phyloP scores from a whole-genome alignment of 2,329 filamentous ascomycete genomes.

The Talaromyces albobiverticillius region DNA sequence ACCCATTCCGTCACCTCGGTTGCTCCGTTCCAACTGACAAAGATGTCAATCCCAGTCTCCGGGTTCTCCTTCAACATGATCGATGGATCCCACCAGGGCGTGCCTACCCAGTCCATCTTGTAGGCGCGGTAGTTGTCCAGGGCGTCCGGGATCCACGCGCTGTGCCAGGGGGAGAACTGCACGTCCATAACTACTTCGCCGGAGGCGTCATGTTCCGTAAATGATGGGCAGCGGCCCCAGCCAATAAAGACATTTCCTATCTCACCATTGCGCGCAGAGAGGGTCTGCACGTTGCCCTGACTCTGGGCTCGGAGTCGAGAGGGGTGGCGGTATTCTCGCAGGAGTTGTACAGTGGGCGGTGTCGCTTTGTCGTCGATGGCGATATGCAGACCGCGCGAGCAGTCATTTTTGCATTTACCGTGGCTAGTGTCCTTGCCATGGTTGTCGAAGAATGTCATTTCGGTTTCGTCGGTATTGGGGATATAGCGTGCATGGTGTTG shows the following conservation, averaged over 20 bases:
- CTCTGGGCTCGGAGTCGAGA: background rate
- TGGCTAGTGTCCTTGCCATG: constrained; percentile 1
- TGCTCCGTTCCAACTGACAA: background rate
- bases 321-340: background rate
- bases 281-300: background rate
- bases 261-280: background rate
- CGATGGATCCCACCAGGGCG: background rate
- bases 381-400: background rate
- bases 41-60: background rate
- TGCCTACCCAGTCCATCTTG: background rate
- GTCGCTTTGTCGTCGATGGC: background rate
- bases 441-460: constrained; percentile 10
- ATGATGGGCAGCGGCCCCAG: background rate
- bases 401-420: background rate
- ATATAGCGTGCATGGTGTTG: constrained; percentile 46
- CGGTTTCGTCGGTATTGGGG: constrained; percentile 1
- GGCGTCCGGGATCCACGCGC: background rate
- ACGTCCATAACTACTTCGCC: background rate
- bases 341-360: background rate
- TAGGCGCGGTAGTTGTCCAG: background rate
- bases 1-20: background rate
- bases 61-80: background rate
- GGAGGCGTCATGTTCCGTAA: background rate
- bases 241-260: background rate
- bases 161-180: background rate